A percentile compares a stretch with the other conserved stretches of the same genome.
These are phyloP conservation scores for Trapa incisa DNA, from an alignment of 345 rosid genomes.

Conservation along the genomic window DNA sequence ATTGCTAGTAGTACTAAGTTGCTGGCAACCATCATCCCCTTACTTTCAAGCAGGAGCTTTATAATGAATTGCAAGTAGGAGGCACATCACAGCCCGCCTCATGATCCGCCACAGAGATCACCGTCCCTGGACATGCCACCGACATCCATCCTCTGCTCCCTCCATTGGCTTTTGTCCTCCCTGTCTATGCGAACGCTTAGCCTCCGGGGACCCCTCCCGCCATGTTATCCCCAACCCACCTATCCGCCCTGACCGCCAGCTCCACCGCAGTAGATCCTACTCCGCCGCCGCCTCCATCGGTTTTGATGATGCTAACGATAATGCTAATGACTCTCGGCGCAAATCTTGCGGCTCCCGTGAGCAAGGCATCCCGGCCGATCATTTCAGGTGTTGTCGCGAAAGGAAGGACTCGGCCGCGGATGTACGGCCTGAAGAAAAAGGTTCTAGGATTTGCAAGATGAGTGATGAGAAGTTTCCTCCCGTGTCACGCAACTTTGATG, in stretches of 20 bases:
- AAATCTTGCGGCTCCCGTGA: slow-evolving; percentile 39
- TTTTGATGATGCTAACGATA: not conserved
- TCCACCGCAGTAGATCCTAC: slow-evolving; percentile 43
- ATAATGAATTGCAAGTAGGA: too few species aligned
- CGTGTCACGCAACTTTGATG: slow-evolving; percentile 12
- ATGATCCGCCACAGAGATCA: slow-evolving; percentile 27
- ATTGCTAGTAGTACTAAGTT: too few species aligned
- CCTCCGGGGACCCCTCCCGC: slow-evolving; percentile 37
- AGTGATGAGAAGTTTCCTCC: not conserved
- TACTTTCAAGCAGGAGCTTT: too few species aligned
- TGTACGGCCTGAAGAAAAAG: slow-evolving; percentile 3
- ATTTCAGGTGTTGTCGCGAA: slow-evolving; percentile 23
- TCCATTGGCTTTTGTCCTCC: slow-evolving; percentile 53
- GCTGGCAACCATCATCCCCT: too few species aligned
- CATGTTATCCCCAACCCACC: slow-evolving; percentile 13
- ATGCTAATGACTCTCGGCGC: slow-evolving; percentile 31
- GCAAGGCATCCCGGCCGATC: slow-evolving; percentile 24
- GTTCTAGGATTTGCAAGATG: slow-evolving; percentile 6
- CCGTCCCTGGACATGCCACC: slow-evolving; percentile 43
- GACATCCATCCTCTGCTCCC: slow-evolving; percentile 36
- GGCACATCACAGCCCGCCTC: not conserved
- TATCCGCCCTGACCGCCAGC: slow-evolving; percentile 20
- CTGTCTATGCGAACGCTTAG: slow-evolving; percentile 72
- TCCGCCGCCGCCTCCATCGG: slow-evolving; percentile 19
- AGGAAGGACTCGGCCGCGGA: slow-evolving; percentile 1